Evolutionary conservation across 352 stramenopile species (phyloP), one percentile per base, ranked within the genome.

Genomic region (Pythium sp.): DNA sequence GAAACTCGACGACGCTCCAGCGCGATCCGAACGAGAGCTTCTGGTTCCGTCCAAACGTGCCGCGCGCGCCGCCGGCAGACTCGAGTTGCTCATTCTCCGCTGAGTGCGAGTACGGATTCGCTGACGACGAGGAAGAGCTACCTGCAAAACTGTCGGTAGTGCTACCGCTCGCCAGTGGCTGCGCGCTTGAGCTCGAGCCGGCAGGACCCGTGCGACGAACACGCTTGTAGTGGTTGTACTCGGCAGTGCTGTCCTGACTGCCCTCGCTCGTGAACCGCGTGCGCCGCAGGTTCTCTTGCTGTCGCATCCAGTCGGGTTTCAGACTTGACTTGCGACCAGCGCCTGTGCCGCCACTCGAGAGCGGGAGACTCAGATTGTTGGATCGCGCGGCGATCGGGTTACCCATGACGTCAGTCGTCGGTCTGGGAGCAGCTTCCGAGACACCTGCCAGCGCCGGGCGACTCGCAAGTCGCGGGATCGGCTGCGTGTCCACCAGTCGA

Each of bases 251-350:
- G 59, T 84, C 79, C 59, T 82, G 82, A 6, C 64, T 30, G n/a
- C 49, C 38, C 12, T 76, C 72, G 54, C 87, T 80, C 32, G 73
- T 89, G 70, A 93, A 91, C 41, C 86, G 83, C 65, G 86, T 83
- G 46, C 74, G 78, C 22, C 74, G 79, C 7, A 91, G 69, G 8
- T 76, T 78, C 60, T 93, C 86, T 38, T 83, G 85, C 18, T 84
- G 74, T 18, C 76, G 73, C 72, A 93, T 86, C 80, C 81, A 92
- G 64, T 93, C 83, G 6, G 86, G 86, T 58, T 91, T 92, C 30
- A 93, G 64, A 62, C 74, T 84, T 54, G 72, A 78, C 49, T 70
- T 70, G 8, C 47, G 38, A 34, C 53, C 24, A 32, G 41, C 55
- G 22, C 9, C n/a, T 0, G 55, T n/a, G 30, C 65, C 26, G 30